Evolutionary conservation across 306 rosid genomes (phyloP), one percentile per base, ranked within the genome.

Genomic region (Cicer pinnatifidum): DNA sequence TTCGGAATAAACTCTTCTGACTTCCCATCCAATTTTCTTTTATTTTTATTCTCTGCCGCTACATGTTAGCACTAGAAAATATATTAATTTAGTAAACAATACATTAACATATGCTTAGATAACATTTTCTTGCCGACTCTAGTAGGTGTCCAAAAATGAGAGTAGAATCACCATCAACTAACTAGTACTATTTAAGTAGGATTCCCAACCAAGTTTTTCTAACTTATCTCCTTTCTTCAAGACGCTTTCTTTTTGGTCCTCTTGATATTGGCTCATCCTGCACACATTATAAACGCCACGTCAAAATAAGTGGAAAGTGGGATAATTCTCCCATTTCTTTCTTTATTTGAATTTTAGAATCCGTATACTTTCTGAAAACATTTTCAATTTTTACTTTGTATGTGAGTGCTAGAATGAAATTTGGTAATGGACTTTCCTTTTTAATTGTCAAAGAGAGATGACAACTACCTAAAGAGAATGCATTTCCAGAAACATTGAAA

Each of bases 221-320:
- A 89, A 77, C 75, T 79, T 89, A 71, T 88, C 91, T 35, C 80
- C 96, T 87, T 91, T 91, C 10, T 7, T 67, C 85, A 89, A 82
- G 17, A 94, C 97, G 28, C 23, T 82, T 43, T 83, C 86, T 57
- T 65, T 79, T 39, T 80, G 86, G 78, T 94, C 95, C 79, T 89
- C 91, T 77, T 78, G 92, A 81, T 84, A 94, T 69, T 89, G 90
- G 35, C 69, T 83, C 90, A 85, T 84, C 87, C 98, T 94, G 95
- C 84, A 79, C 10, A 8, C 0, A 64, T 79, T 56, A 44, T 52
- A 17, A 52, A 68, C 59, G 20, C 38, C 54, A 57, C 15, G 40
- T 68, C 59, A 81, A 66, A 13, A 23, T n/a, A 52, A 43, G 69
- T 39, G 59, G 16, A 70, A 35, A 57, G 71, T 17, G 70, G 40